Conservation (phyloP, 768 basidiomycete genomes). For the Suillus tomentosus region DNA sequence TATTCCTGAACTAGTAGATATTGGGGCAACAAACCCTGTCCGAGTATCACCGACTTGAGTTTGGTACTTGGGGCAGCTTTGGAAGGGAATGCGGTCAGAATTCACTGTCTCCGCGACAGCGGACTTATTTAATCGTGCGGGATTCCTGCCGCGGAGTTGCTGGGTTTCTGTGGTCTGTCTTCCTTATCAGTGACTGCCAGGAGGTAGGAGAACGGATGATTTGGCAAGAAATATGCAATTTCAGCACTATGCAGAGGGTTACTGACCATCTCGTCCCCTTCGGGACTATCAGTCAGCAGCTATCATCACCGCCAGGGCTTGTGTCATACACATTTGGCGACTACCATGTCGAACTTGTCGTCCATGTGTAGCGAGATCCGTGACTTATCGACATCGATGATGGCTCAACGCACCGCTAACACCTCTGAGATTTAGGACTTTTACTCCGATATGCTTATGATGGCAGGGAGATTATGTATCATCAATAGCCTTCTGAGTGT, state of each 20-base stretch:
- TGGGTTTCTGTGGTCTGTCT: background rate
- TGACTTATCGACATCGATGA: background rate
- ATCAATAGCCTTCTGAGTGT: background rate
- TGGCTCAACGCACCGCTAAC: background rate
- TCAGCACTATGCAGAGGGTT: background rate
- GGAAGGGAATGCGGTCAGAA: background rate
- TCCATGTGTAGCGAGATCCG: background rate
- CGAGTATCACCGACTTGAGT: slow-evolving; percentile 7
- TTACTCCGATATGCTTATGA: background rate
- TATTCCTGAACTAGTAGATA: slow-evolving; percentile 2
- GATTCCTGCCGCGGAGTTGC: slow-evolving; percentile 33
- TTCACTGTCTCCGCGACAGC: slow-evolving; percentile 32
- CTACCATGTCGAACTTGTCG: background rate
- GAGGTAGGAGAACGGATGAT: background rate
- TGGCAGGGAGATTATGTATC: background rate
- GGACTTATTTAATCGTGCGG: slow-evolving; percentile 28
- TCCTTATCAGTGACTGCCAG: slow-evolving; percentile 1
- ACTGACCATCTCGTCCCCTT: background rate
- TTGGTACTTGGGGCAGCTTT: background rate
- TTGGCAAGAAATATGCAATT: slow-evolving; percentile 1
- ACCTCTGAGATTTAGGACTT: background rate
- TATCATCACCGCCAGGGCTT: background rate
- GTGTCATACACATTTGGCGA: too few relatives aligned
- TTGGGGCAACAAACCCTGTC: background rate
- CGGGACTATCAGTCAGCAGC: background rate